Percentiles rank a stretch among this genome's conserved stretches.
Evolutionary conservation across 2,329 filamentous ascomycete genomes (phyloP).

Genomic region (Thelonectria blattea): DNA sequence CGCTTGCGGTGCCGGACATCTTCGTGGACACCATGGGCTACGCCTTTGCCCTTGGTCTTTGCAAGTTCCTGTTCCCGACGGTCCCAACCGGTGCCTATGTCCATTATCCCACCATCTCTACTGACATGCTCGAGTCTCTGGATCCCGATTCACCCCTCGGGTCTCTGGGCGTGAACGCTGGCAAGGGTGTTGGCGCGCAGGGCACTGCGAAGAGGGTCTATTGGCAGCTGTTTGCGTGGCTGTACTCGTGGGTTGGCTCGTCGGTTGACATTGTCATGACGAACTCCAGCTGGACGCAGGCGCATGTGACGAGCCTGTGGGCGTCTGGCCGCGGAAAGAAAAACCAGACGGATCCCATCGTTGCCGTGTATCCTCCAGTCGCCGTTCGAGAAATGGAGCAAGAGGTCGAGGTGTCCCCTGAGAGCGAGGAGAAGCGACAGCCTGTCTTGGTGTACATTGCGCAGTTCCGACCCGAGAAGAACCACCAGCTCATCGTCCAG

Average conservation of each 20-base stretch:
- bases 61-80: constrained; percentile 78
- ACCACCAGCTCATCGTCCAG: constrained; percentile 84
- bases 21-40: constrained; percentile 99
- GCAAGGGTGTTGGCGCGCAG: constrained; percentile 74
- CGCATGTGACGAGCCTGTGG: constrained; percentile 83
- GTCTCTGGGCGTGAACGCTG: constrained; percentile 79
- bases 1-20: constrained; percentile 88
- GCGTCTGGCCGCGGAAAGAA: constrained; percentile 59
- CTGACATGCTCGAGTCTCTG: constrained; percentile 91
- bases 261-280: constrained; percentile 95
- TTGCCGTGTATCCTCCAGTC: constrained; percentile 88
- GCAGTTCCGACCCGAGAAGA: constrained; percentile 97
- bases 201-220: constrained; percentile 79
- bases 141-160: constrained; percentile 66
- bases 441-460: constrained; percentile 88
- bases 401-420: constrained; percentile 72
- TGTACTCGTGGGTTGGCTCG: constrained; percentile 84
- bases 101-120: constrained; percentile 97
- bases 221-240: constrained; percentile 82
- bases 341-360: constrained; percentile 60
- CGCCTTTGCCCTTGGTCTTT: constrained; percentile 84
- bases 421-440: constrained; percentile 72
- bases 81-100: constrained; percentile 93
- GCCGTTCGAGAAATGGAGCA: constrained; percentile 84
- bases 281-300: constrained; percentile 93